Conservation (phyloP, 1,284 basidiomycete species). For the Violaceomyces palustris region DNA sequence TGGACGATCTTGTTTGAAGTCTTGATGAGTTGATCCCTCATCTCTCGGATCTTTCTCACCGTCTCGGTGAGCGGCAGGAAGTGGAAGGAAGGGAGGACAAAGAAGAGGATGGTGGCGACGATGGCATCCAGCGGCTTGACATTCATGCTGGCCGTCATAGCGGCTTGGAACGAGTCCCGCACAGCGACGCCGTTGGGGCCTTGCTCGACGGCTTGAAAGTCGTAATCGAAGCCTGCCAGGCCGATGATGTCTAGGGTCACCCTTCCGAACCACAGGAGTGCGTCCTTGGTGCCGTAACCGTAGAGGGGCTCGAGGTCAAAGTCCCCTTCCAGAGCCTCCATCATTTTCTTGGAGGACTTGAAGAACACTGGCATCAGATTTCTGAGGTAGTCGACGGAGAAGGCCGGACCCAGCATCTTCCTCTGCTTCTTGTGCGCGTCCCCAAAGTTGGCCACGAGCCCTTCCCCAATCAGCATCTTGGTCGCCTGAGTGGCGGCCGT, state of each 20-base stretch:
- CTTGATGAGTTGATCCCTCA: conserved; percentile 22
- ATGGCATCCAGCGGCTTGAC: conserved; percentile 18
- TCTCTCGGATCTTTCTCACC: conserved; percentile 23
- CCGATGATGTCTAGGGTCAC: conserved; percentile 35
- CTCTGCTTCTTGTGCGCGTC: conserved; percentile 27
- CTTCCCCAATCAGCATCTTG: conserved; percentile 26
- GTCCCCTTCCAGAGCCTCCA: conserved; percentile 16
- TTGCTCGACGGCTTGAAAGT: conserved; percentile 28
- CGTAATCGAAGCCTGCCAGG: conserved; percentile 29
- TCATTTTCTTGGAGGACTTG: conserved; percentile 22
- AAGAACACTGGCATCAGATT: conserved; percentile 20
- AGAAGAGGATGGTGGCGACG: conserved; percentile 28
- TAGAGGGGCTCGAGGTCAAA: conserved; percentile 15
- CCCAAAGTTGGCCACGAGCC: conserved; percentile 22
- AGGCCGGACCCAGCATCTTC: conserved; percentile 21
- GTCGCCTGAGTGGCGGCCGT: conserved; percentile 25
- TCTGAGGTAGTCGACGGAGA: conserved; percentile 20
- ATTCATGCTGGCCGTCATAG: conserved; percentile 33
- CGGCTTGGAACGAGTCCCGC: conserved; percentile 22
- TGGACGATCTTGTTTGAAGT: conserved; percentile 20
- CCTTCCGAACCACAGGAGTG: conserved; percentile 26
- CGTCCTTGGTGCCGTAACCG: conserved; percentile 14
- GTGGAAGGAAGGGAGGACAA: conserved; percentile 24
- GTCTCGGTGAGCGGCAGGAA: conserved; percentile 27
- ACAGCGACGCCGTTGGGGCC: conserved; percentile 27